Base-by-base conservation (phyloP, 805 yeast species). In the Yamadazyma paraphyllophila region DNA sequence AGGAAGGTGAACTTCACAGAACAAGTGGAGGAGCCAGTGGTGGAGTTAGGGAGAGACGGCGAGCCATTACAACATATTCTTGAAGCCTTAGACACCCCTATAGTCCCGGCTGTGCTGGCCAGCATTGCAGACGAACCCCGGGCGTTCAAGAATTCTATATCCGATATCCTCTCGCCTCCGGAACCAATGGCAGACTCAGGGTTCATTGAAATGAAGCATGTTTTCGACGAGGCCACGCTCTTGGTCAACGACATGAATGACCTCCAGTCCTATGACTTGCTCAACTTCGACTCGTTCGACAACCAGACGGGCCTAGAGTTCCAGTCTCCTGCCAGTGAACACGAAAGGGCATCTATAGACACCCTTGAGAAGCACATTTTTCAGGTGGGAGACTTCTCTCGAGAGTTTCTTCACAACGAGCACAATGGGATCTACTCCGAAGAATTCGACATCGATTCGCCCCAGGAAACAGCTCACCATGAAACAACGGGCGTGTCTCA, bases 161-260 rank as follows among this genome's bases (percentile, higher is more conserved):
- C 55, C 2, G 57, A 53, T 32, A 51, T 53, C 15, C 20, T 52
- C 14, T 37, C 52, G 2, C 49, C 54, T 7, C 44, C 47, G 1
- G 45, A 31, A 26, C 10, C 40, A 12, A 24, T 46, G 9, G 36
- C 25, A 24, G 46, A 50, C 34, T 27, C 24, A 1, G 50, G 46
- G 11, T 29, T 41, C 2, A 7, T 38, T 24, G 52, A 51, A 20
- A 36, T 51, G 36, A 50, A 51, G 32, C 49, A 46, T 32, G 44
- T 69, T 33, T 65, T 61, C 41, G 65, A 64, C 44, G 72, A 67
- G 45, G 74, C 73, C 14, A 57, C 58, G 36, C 32, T 58, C 13
- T 56, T 69, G 43, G 67, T 69, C 10, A 61, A 55, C 44, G 73
- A 67, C 45, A 61, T 67, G 46, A 58, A 57, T 46, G 60, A 57